Evolutionary conservation across 2,329 filamentous ascomycete genomes (phyloP).

Genomic region (Aureobasidium subglaciale): DNA sequence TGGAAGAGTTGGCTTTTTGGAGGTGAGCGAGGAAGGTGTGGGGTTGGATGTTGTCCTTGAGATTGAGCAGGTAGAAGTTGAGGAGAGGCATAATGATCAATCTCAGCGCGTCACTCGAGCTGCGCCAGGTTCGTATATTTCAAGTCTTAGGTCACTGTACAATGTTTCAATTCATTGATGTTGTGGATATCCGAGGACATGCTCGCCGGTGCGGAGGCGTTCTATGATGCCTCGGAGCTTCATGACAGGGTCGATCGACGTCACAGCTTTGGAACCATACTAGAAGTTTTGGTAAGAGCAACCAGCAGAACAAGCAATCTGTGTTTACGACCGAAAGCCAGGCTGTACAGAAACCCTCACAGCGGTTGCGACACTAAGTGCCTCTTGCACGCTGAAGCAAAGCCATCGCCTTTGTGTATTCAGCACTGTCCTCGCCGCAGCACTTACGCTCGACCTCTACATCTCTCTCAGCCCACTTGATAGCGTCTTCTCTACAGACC

Average conservation of each 20-base stretch:
- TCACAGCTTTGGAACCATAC: no score
- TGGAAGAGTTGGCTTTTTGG: constrained; percentile 20
- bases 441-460: constrained; percentile 25
- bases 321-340: no score
- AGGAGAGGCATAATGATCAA: constrained; percentile 41
- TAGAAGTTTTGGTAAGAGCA: not conserved
- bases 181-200: not conserved
- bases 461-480: constrained; percentile 21
- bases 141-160: not conserved
- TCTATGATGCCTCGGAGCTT: constrained; percentile 5
- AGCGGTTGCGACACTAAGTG: no score
- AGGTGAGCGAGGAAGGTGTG: constrained; percentile 37
- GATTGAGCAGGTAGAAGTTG: constrained; percentile 40
- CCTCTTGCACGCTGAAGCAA: constrained; percentile 4
- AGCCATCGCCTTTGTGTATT: not conserved
- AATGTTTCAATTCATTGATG: not conserved
- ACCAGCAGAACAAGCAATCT: no score
- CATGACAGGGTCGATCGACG: not conserved
- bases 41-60: constrained; percentile 29
- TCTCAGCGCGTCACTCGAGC: not conserved
- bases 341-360: no score
- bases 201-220: not conserved
- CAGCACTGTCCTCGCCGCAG: constrained; percentile 13
- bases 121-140: not conserved
- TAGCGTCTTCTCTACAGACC: constrained; percentile 18